These are phyloP conservation scores for Exophiala sp. DNA, from an alignment of 2,329 filamentous ascomycete species.

Conservation along the genomic window DNA sequence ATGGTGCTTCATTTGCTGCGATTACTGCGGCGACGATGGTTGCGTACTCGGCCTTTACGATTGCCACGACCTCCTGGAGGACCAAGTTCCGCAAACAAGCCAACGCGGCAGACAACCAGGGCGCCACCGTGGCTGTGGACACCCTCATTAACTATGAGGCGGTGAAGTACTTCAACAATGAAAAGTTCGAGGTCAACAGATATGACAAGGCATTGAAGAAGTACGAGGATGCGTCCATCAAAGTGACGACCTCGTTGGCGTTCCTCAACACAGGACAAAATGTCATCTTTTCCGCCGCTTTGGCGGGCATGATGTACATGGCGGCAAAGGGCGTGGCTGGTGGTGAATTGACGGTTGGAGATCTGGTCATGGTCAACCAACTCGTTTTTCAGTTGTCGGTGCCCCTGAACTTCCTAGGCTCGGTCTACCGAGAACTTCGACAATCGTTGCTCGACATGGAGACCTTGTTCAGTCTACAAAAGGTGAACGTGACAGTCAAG, in stretches of 20 bases:
- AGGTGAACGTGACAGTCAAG: conserved; percentile 82
- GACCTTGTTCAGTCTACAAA: conserved; percentile 93
- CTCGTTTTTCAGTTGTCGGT: conserved; percentile 97
- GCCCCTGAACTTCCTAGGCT: conserved; percentile 95
- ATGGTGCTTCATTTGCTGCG: conserved; percentile 82
- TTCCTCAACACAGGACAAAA: conserved; percentile 94
- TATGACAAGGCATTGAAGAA: conserved; percentile 81
- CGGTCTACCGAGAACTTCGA: conserved; percentile 89
- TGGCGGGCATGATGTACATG: conserved; percentile 98
- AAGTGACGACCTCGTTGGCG: conserved; percentile 87
- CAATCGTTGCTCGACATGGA: conserved; percentile 98
- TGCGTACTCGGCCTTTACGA: conserved; percentile 93
- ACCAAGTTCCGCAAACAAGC: conserved; percentile 94
- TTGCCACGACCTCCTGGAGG: conserved; percentile 91
- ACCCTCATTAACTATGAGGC: conserved; percentile 98
- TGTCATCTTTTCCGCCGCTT: conserved; percentile 87
- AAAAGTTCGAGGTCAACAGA: conserved; percentile 82
- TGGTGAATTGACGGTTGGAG: conserved; percentile 80
- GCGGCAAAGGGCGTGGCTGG: conserved; percentile 81
- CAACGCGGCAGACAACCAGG: conserved; percentile 92
- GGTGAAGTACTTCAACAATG: conserved; percentile 99
- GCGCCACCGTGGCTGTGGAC: conserved; percentile 90
- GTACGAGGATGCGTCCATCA: conserved; percentile 93
- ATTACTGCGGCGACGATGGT: conserved; percentile 89
- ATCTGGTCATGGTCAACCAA: conserved; percentile 98